phyloP scores from a whole-genome alignment of 257 asterid species.

The Scutellaria galericulata region DNA sequence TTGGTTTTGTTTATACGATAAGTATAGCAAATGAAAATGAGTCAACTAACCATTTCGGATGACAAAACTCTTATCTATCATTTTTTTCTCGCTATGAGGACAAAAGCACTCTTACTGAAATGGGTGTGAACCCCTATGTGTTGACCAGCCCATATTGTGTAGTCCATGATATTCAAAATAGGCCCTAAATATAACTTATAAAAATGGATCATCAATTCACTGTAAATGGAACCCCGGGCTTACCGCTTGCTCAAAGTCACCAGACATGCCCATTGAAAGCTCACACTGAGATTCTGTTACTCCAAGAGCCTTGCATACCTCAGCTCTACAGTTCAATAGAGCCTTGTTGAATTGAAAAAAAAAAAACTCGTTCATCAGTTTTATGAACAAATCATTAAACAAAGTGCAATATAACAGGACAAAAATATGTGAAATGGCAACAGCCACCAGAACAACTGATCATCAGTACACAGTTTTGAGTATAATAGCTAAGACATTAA shows the following conservation, averaged over 20 bases:
- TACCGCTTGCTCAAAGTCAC: slow-evolving; percentile 91
- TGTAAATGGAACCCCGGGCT: slow-evolving; percentile 18
- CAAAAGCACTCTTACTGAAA: too few species aligned
- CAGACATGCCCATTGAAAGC: slow-evolving; percentile 96
- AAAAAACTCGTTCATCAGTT: slow-evolving; percentile 16
- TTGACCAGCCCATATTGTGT: too few species aligned
- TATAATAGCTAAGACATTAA: slow-evolving; percentile 10
- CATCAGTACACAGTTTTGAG: neutral
- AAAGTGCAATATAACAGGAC: neutral
- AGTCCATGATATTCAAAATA: too few species aligned
- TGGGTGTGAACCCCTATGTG: too few species aligned
- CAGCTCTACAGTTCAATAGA: slow-evolving; percentile 69
- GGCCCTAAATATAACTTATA: neutral
- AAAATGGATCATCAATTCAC: neutral
- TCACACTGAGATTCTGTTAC: slow-evolving; percentile 65
- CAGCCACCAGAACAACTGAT: neutral
- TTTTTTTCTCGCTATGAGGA: too few species aligned
- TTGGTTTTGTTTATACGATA: neutral
- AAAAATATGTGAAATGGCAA: neutral
- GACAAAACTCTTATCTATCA: too few species aligned
- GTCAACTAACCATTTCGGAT: too few species aligned
- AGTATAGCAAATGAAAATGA: too few species aligned
- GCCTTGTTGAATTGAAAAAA: slow-evolving; percentile 48
- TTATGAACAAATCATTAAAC: neutral
- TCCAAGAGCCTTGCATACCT: slow-evolving; percentile 77